Percentiles rank a stretch among this genome's conserved stretches.
These are phyloP conservation scores for Aristolochia fimbriata DNA, from an alignment of 164 flowering plant species.

Conservation along the genomic window DNA sequence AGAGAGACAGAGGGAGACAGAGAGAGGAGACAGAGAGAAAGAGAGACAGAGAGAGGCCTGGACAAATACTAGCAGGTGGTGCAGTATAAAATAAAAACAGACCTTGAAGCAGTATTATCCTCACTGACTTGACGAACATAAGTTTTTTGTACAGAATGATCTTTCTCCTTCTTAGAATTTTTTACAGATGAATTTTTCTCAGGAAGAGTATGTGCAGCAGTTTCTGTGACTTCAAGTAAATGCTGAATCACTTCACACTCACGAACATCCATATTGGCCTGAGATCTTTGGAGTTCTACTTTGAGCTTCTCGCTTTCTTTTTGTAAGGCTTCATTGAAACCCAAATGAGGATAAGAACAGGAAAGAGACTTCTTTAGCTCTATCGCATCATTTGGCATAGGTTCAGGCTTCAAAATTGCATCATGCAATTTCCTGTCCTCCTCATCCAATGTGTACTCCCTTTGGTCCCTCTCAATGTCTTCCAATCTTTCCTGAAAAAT, in stretches of 20 bases:
- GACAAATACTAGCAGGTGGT: no score
- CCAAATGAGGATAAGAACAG: constrained; percentile 69
- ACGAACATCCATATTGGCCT: constrained; percentile 54
- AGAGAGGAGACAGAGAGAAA: no score
- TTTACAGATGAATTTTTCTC: constrained; percentile 34
- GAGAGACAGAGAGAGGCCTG: no score
- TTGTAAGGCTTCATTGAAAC: constrained; percentile 53
- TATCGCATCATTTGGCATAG: constrained; percentile 35
- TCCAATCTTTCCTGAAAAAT: constrained; percentile 70
- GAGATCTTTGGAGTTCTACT: constrained; percentile 66
- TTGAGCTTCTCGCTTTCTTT: constrained; percentile 88
- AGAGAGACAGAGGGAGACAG: no score
- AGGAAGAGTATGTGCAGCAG: constrained; percentile 32
- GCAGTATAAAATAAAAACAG: constrained; percentile 9
- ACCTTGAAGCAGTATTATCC: constrained; percentile 39
- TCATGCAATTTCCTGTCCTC: constrained; percentile 67
- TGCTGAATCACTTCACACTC: constrained; percentile 83
- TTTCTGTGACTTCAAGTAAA: constrained; percentile 66
- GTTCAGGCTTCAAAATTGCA: constrained; percentile 60
- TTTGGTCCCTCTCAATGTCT: constrained; percentile 72
- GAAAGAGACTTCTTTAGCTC: constrained; percentile 80
- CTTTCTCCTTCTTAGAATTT: constrained; percentile 35
- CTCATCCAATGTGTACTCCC: constrained; percentile 89
- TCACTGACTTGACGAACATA: constrained; percentile 23
- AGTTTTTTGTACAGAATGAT: constrained; percentile 21